Conservation (phyloP, 345 rosid species). For the Turritis glabra region DNA sequence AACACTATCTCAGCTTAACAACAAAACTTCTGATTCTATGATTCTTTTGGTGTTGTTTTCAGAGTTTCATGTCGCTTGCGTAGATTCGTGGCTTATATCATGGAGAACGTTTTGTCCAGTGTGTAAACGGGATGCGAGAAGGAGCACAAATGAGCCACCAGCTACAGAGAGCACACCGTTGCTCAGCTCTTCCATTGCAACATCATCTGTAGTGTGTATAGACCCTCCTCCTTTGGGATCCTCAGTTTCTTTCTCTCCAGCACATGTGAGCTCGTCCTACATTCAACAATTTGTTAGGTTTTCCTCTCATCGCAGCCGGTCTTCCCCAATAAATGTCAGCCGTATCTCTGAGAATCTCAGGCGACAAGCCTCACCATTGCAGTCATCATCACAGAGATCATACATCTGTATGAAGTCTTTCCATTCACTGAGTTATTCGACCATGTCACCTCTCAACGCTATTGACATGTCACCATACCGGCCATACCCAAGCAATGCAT, state of each 20-base stretch:
- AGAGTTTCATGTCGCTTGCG: slow-evolving; percentile 86
- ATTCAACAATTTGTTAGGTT: slow-evolving; percentile 48
- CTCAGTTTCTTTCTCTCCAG: slow-evolving; percentile 40
- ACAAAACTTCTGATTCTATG: neutral
- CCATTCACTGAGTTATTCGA: slow-evolving; percentile 62
- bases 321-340: slow-evolving; percentile 50
- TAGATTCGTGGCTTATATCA: slow-evolving; percentile 82
- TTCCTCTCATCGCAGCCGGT: slow-evolving; percentile 42
- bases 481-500: slow-evolving; percentile 62
- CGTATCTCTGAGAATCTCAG: slow-evolving; percentile 57
- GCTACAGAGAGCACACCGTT: slow-evolving; percentile 88
- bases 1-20: neutral
- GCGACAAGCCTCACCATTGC: slow-evolving; percentile 50
- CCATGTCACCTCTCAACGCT: slow-evolving; percentile 57
- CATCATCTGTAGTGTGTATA: slow-evolving; percentile 51
- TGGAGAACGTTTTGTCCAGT: slow-evolving; percentile 95
- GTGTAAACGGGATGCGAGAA: slow-evolving; percentile 84
- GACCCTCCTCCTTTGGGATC: slow-evolving; percentile 47
- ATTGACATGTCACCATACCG: slow-evolving; percentile 50
- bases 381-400: slow-evolving; percentile 34
- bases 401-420: slow-evolving; percentile 46
- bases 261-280: slow-evolving; percentile 50
- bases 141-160: slow-evolving; percentile 56
- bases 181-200: slow-evolving; percentile 41
- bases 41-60: slow-evolving; percentile 31